Evolutionary conservation across 148 eudicot genomes (phyloP).

Genomic region (Spergularia bocconei): DNA sequence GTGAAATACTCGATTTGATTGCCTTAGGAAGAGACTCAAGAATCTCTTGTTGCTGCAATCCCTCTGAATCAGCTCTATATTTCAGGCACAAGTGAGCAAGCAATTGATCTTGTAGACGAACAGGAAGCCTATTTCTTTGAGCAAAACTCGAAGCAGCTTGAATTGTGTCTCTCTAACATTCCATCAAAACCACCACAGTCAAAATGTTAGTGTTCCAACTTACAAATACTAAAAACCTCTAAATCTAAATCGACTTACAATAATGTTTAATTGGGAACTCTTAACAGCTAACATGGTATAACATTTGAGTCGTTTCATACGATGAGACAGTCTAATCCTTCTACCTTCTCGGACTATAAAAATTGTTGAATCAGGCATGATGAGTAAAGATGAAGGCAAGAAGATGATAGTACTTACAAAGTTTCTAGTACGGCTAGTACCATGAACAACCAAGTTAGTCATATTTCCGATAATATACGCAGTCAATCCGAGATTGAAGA

Average conservation of each 20-base stretch:
- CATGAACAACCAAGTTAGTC: conserved; percentile 86
- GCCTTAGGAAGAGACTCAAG: conserved; percentile 84
- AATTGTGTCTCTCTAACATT: conserved; percentile 66
- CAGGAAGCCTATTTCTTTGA: conserved; percentile 60
- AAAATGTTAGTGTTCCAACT: conserved; percentile 3
- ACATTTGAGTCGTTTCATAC: too few species aligned
- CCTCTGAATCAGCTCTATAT: conserved; percentile 82
- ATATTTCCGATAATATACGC: conserved; percentile 87
- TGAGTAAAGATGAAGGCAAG: background rate
- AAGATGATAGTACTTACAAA: conserved; percentile 50
- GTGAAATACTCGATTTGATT: conserved; percentile 67
- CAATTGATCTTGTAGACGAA: conserved; percentile 79
- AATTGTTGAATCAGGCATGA: background rate
- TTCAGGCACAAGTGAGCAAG: conserved; percentile 75
- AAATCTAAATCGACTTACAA: too few species aligned
- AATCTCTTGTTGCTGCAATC: conserved; percentile 76
- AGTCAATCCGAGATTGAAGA: conserved; percentile 76
- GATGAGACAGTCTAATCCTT: too few species aligned
- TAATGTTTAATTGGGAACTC: too few species aligned
- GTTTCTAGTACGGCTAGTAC: conserved; percentile 62
- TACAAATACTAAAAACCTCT: too few species aligned
- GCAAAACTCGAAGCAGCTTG: conserved; percentile 83
- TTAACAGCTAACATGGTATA: background rate
- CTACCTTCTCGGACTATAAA: background rate
- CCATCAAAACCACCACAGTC: background rate